phyloP scores from a whole-genome alignment of 2,329 filamentous ascomycete genomes.

The Alternaria sp. region DNA sequence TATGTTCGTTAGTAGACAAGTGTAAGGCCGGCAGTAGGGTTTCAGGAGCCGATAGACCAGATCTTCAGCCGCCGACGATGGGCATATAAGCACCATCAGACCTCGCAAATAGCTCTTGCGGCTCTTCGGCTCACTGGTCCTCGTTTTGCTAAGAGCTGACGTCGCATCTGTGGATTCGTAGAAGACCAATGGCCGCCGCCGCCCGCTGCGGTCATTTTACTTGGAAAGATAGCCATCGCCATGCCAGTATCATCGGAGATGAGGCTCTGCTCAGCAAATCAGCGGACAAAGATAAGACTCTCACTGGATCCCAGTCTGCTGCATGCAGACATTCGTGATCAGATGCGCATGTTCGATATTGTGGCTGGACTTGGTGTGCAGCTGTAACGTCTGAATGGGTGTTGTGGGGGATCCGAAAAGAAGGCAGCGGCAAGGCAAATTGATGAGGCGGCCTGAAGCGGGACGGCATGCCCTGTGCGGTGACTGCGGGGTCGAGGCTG shows the following conservation, averaged over 20 bases:
- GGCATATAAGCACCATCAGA: too few relatives aligned
- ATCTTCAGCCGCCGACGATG: too few relatives aligned
- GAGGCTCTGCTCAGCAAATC: neutral
- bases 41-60: too few relatives aligned
- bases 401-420: neutral
- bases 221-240: too few relatives aligned
- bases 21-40: too few relatives aligned
- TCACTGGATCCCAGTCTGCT: neutral
- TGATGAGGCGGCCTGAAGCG: neutral
- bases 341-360: neutral
- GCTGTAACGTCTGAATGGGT: neutral
- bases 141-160: too few relatives aligned
- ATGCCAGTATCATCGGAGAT: neutral
- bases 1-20: too few relatives aligned
- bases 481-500: neutral
- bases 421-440: slow-evolving; percentile 1
- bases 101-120: too few relatives aligned
- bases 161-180: too few relatives aligned
- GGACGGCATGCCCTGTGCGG: neutral
- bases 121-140: too few relatives aligned
- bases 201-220: too few relatives aligned
- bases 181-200: too few relatives aligned
- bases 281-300: neutral
- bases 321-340: neutral
- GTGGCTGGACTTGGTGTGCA: neutral